Evolutionary conservation across 1,284 basidiomycete species (phyloP), one percentile per base, ranked within the genome.

Genomic region (Sporisorium sorghi): DNA sequence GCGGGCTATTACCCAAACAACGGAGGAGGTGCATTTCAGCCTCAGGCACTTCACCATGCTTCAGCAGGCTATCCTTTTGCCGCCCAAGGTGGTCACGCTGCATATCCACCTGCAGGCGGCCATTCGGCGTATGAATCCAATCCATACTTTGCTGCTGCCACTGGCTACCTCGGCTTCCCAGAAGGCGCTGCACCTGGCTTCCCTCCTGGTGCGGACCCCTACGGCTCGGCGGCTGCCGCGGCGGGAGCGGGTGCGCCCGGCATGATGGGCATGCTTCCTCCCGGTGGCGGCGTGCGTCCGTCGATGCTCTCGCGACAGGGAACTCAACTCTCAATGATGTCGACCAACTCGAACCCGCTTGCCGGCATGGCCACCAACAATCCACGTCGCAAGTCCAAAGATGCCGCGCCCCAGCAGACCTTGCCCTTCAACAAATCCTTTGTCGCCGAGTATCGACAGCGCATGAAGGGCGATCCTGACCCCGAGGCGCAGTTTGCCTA

Each of bases 401-500:
- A 83, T 26, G 61, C 75, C 0, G 57, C 61, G 17, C 61, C 69
- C 15, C 70, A 75, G 51, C 77, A 79, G 52, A 77, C 75, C 26
- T 54, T 83, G 17, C 84, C 85, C 4, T 85, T 85, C 85, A 97
- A 94, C 42, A 97, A 97, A 84, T 92, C 94, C 80, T 97, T 96
- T 83, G 95, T 99, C 74, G 94, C 98, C 83, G 92, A 97, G 83
- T 99, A 99, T 85, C 91, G 97, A 21, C 91, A 92, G 66, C 90
- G 97, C 53, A 97, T 99, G 87, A 99, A 98, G 86, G 91, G 90
- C 48, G 97, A 99, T 85, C 94, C 96, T 0, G 97, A 99, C 83
- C 94, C 96, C 0, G 97, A 99, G 85, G 93, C 95, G n/a, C 97
- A 99, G 84, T 99, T 98, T 85, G 88, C 92, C 2, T 99, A 95